These are phyloP conservation scores for Apiotrichum sp. DNA, from an alignment of 1,284 basidiomycete species.

Conservation along the genomic window DNA sequence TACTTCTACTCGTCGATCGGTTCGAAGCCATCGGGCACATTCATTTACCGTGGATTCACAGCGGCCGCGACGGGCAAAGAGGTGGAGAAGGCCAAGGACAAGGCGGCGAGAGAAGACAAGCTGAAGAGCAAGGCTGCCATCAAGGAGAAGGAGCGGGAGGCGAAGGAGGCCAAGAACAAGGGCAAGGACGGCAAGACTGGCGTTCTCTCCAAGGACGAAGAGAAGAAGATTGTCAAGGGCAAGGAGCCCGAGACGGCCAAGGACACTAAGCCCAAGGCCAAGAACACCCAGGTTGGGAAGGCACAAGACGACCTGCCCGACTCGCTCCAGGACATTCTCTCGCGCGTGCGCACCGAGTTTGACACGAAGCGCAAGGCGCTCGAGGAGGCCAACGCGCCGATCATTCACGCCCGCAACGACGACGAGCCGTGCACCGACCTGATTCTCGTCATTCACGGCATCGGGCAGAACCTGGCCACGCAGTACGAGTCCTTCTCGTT, in stretches of 20 bases:
- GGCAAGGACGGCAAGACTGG: too few relatives aligned
- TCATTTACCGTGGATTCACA: slow-evolving; percentile 49
- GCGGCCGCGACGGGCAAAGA: slow-evolving; percentile 37
- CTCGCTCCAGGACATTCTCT: not conserved
- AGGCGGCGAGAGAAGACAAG: not conserved
- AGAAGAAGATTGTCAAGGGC: slow-evolving; percentile 8
- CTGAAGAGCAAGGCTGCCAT: not conserved
- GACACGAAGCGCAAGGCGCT: slow-evolving; percentile 18
- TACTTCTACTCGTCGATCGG: slow-evolving; percentile 44
- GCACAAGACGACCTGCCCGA: not conserved
- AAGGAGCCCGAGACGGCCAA: not conserved
- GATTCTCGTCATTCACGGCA: slow-evolving; percentile 52
- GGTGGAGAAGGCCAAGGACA: not conserved
- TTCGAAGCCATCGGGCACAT: slow-evolving; percentile 42
- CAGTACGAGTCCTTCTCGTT: slow-evolving; percentile 52
- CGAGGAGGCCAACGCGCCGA: slow-evolving; percentile 42
- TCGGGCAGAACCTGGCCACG: slow-evolving; percentile 49
- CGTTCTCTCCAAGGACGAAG: not conserved
- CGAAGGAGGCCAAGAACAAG: not conserved
- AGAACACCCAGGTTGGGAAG: not conserved
- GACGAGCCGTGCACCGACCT: slow-evolving; percentile 49
- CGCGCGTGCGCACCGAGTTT: slow-evolving; percentile 8
- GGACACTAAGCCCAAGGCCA: not conserved
- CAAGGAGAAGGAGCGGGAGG: not conserved
- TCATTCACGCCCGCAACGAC: slow-evolving; percentile 39